Percentiles rank a stretch among this genome's conserved stretches.
Conservation (phyloP, 2,329 filamentous ascomycete genomes). For the Claviceps sp. region DNA sequence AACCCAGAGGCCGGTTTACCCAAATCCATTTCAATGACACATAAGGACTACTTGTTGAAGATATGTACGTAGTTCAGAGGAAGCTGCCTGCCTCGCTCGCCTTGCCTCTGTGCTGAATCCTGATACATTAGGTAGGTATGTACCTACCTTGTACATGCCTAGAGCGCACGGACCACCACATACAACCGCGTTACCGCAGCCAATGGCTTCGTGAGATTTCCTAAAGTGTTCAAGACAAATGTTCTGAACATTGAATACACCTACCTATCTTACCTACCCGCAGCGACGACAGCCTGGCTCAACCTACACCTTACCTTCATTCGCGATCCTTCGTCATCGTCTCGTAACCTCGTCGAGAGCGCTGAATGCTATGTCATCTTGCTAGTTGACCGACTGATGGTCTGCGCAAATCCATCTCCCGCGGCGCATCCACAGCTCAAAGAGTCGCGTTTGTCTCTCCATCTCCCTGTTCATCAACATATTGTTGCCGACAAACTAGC, state of each 20-base stretch:
- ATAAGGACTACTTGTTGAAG: too few species aligned
- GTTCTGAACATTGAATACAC: background rate
- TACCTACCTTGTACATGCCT: too few species aligned
- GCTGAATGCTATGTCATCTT: slow-evolving; percentile 15
- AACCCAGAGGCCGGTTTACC: too few species aligned
- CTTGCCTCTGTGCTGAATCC: too few species aligned
- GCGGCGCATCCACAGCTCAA: slow-evolving; percentile 19
- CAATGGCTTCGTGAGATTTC: background rate
- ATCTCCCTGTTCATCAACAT: background rate
- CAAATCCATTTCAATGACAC: too few species aligned
- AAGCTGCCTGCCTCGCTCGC: too few species aligned
- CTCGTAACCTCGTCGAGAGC: background rate
- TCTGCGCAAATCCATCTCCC: slow-evolving; percentile 14
- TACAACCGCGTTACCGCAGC: background rate
- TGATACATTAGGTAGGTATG: too few species aligned
- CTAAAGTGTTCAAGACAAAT: background rate
- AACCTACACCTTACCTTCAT: background rate
- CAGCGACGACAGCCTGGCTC: background rate
- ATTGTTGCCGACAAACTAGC: background rate
- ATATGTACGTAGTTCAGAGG: too few species aligned
- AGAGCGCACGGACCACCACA: background rate
- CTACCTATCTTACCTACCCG: background rate
- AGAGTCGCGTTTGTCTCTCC: slow-evolving; percentile 16
- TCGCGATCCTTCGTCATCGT: background rate
- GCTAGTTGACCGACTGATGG: slow-evolving; percentile 14